Evolutionary conservation across 306 rosid species (phyloP), one percentile per base, ranked within the genome.

Genomic region (Lagenaria siceraria): DNA sequence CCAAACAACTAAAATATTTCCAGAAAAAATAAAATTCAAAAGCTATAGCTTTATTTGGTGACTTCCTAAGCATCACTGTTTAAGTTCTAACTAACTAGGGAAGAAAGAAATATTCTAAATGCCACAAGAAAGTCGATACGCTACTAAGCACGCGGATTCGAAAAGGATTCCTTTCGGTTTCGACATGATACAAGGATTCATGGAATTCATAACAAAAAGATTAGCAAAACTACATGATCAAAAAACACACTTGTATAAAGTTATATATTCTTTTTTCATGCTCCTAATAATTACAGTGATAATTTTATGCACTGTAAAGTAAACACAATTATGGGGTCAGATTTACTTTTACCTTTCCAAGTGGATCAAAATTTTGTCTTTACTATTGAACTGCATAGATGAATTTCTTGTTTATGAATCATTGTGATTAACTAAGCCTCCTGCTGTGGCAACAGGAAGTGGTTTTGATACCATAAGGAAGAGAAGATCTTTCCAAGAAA

Each of bases 401-500:
- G 42, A 61, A 31, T 60, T 60, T 60, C 66, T 29, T 29, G 33
- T 29, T 29, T 29, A 29, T 29, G 71, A 65, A 65, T 65, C 52
- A 36, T 38, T 36, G 27, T 36, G 73, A 65, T 21, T 2, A 65
- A 60, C 62, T 21, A 24, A 53, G 59, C 59, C 19, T 53, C 25
- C 59, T 53, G 24, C 59, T 53, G 25, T 53, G 63, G 63, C 63
- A 58, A 58, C 63, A 24, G 63, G 35, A 35, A 61, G 74, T 33
- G 75, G 80, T 8, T 25, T 73, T 75, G 83, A 68, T 77, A 75
- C 87, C 36, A 33, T 5, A 33, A 8, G 48, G 70, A 78, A 82
- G 65, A 59, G 86, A 82, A 52, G 82, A 22, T 49, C 51, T 46
- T 74, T 80, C 81, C 64, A 61, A 71, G 38, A 27, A n/a, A 71